phyloP scores from a whole-genome alignment of 164 flowering plant species.

The Vitis cinerea region DNA sequence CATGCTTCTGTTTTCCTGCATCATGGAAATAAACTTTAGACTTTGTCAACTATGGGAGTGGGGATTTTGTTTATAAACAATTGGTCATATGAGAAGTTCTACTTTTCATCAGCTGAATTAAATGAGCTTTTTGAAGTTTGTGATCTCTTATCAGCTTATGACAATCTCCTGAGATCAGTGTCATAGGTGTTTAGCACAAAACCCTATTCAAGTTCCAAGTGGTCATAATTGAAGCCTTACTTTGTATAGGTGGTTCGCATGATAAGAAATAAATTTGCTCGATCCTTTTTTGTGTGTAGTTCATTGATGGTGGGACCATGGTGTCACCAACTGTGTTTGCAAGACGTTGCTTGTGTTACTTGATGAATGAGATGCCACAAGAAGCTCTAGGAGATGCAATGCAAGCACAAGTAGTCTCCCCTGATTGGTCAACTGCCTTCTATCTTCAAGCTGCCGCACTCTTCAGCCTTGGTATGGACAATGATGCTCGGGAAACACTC shows the following conservation, averaged over 20 bases:
- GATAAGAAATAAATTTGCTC: background rate
- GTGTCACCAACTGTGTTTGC: slow-evolving; percentile 59
- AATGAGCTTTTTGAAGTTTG: too few species aligned
- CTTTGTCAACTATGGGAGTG: too few species aligned
- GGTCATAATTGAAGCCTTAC: background rate
- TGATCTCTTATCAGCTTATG: too few species aligned
- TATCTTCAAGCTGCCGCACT: slow-evolving; percentile 66
- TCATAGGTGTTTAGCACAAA: background rate
- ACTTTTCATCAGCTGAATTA: too few species aligned
- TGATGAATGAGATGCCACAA: slow-evolving; percentile 51
- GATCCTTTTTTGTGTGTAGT: slow-evolving; percentile 25
- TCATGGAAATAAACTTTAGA: too few species aligned
- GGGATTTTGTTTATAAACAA: background rate
- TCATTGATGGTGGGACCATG: slow-evolving; percentile 58
- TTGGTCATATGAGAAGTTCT: background rate
- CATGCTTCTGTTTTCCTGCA: too few species aligned
- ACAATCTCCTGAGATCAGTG: background rate
- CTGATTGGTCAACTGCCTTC: slow-evolving; percentile 56
- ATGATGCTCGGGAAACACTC: slow-evolving; percentile 55
- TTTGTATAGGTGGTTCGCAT: background rate
- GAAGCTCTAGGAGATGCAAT: slow-evolving; percentile 69
- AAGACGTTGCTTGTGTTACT: slow-evolving; percentile 53
- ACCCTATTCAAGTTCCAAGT: background rate
- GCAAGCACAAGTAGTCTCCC: slow-evolving; percentile 59
- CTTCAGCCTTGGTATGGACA: slow-evolving; percentile 56